Base-by-base conservation (phyloP, 192 early-diverging fungal genomes). In the Podila clonocystis region DNA sequence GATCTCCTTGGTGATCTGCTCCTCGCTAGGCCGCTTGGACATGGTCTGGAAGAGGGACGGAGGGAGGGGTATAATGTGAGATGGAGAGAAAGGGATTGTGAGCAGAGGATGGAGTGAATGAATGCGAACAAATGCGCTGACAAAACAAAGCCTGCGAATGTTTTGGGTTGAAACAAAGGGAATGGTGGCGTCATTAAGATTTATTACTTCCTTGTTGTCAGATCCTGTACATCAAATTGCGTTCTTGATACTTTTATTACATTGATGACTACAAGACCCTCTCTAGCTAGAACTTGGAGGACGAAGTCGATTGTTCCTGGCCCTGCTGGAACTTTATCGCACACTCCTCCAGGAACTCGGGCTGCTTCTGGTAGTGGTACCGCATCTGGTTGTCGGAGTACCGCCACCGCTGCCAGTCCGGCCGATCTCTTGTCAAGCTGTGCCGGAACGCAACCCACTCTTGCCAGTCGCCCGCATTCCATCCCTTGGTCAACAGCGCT, bases 381-480 rank as follows among this genome's bases (percentile, higher is more conserved):
- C 63, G 62, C 75, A 78, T 77, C 58, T 77, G 75, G 9, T 77
- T 62, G 20, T 77, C 75, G 11, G 75, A 79, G 48, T 79, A 71
- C 60, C 75, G 63, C 75, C 75, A 79, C 26, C 20, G 29, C 33
- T 63, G 59, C 75, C 75, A 72, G 19, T 79, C 75, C 0, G 64
- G 65, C 4, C 75, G 49, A 45, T 70, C 59, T 20, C 28, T 30
- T 20, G 75, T 68, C 58, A 79, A 31, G 48, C 65, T 62, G 24
- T 79, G 75, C 20, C 75, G 34, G 24, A 79, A 79, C 2, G 63
- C 75, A 17, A 79, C 75, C 75, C 75, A 79, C 15, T 79, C 70
- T 31, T 66, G n/a, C 75, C 75, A 79, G 33, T 79, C 75, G 0
- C 41, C 41, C 9, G 75, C 69, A 63, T 79, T 50, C 75, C 75